These are phyloP conservation scores for Fusarium domesticum DNA, from an alignment of 2,329 filamentous ascomycete species.

Conservation along the genomic window DNA sequence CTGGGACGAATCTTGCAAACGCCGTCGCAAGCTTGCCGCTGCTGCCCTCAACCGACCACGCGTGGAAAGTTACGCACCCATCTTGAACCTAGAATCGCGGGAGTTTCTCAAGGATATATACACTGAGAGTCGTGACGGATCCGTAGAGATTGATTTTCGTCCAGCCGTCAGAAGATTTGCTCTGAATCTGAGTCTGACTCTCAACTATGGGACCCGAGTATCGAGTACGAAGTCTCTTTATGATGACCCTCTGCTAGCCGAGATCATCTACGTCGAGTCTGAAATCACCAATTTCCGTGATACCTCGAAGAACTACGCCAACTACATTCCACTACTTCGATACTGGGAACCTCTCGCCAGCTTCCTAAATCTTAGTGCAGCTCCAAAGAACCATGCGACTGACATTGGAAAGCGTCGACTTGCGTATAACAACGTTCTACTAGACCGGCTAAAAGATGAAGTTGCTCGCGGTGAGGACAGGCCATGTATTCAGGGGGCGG, in stretches of 20 bases:
- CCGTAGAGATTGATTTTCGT: slow-evolving; percentile 56
- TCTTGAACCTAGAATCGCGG: slow-evolving; percentile 62
- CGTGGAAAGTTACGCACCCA: slow-evolving; percentile 65
- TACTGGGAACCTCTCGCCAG: slow-evolving; percentile 5
- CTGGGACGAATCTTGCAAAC: slow-evolving; percentile 67
- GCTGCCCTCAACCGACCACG: slow-evolving; percentile 56
- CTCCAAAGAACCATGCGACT: slow-evolving; percentile 4
- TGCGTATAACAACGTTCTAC: slow-evolving; percentile 18
- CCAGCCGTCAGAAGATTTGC: slow-evolving; percentile 63
- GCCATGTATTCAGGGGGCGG: slow-evolving; percentile 65
- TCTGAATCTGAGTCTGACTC: slow-evolving; percentile 60
- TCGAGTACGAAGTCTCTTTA: slow-evolving; percentile 15
- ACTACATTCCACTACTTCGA: slow-evolving; percentile 23
- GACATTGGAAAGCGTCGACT: slow-evolving; percentile 21
- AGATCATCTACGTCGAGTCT: slow-evolving; percentile 23
- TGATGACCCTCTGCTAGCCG: slow-evolving; percentile 26
- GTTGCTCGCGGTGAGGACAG: slow-evolving; percentile 55
- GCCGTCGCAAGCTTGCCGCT: slow-evolving; percentile 58
- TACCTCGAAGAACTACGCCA: slow-evolving; percentile 21
- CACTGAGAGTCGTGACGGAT: slow-evolving; percentile 52
- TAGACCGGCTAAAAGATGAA: slow-evolving; percentile 18
- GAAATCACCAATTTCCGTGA: slow-evolving; percentile 20
- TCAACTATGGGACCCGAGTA: slow-evolving; percentile 58
- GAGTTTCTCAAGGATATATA: slow-evolving; percentile 58
- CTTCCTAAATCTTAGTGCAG: not conserved